Conservation (phyloP, 129 eudicot species). For the Logfia minima region DNA sequence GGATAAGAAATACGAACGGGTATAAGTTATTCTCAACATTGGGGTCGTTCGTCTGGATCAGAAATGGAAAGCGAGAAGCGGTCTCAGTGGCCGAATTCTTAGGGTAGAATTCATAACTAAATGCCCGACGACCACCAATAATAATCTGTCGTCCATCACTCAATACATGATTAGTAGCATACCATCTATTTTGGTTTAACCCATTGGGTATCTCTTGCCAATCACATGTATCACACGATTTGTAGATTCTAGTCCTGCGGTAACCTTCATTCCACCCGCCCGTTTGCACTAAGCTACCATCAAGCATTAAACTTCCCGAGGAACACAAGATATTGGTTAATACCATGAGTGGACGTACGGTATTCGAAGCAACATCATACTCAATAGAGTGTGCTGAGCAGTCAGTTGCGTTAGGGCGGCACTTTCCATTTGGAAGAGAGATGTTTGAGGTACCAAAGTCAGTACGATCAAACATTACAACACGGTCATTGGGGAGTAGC, state of each 20-base stretch:
- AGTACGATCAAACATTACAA: conserved; percentile 66
- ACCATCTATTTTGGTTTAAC: conserved; percentile 53
- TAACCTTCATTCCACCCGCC: conserved; percentile 79
- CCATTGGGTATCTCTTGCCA: conserved; percentile 46
- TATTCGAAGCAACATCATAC: conserved; percentile 51
- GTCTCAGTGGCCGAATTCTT: conserved; percentile 20
- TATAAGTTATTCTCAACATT: conserved; percentile 56
- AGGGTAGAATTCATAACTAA: conserved; percentile 64
- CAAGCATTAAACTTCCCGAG: conserved; percentile 54
- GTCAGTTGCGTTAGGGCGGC: conserved; percentile 49
- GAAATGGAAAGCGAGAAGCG: conserved; percentile 37
- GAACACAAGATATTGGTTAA: conserved; percentile 70
- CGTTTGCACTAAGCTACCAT: conserved; percentile 54
- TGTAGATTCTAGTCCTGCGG: conserved; percentile 35
- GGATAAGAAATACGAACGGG: conserved; percentile 60
- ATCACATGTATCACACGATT: conserved; percentile 48
- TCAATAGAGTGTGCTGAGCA: conserved; percentile 81
- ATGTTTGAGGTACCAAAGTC: conserved; percentile 64
- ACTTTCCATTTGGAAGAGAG: conserved; percentile 48
- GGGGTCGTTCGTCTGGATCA: conserved; percentile 50
- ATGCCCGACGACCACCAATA: conserved; percentile 60
- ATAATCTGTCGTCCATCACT: conserved; percentile 63
- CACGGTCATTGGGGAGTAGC: conserved; percentile 59
- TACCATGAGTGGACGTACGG: conserved; percentile 57
- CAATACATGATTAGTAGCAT: conserved; percentile 57